Percentiles rank a stretch among this genome's conserved stretches.
phyloP scores from a whole-genome alignment of 176 grass and related monocot genomes.

The Pontederia crassipes region DNA sequence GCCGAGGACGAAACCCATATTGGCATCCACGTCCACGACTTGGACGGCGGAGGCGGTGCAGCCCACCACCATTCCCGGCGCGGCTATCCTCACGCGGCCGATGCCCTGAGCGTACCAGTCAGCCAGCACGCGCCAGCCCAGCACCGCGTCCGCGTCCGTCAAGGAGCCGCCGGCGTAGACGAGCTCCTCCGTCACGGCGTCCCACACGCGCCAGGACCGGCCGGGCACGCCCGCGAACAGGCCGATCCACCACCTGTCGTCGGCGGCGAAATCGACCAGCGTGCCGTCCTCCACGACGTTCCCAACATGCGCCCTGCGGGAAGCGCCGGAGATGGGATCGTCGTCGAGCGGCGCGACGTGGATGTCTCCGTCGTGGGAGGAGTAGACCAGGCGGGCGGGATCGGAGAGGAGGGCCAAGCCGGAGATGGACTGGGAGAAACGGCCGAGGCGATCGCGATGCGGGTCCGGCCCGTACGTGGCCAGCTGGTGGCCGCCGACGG shows the following conservation, averaged over 20 bases:
- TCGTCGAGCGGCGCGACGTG: conserved; percentile 14
- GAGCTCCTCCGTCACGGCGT: conserved; percentile 18
- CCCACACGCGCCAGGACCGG: conserved; percentile 34
- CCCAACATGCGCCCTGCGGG: conserved; percentile 9
- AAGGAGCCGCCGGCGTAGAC: conserved; percentile 26
- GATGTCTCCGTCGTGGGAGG: conserved; percentile 21
- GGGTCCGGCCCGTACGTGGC: conserved; percentile 16
- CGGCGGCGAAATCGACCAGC: conserved; percentile 26
- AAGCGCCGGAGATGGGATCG: neutral
- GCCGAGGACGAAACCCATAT: conserved; percentile 6
- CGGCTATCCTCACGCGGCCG: conserved; percentile 14
- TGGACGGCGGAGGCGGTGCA: conserved; percentile 27
- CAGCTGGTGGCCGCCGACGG: conserved; percentile 5
- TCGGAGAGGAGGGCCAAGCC: conserved; percentile 23
- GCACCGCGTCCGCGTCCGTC: conserved; percentile 18
- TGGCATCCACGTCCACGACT: conserved; percentile 16
- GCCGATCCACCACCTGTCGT: conserved; percentile 29
- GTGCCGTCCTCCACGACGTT: conserved; percentile 28
- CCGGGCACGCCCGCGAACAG: conserved; percentile 33
- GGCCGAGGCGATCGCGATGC: conserved; percentile 25
- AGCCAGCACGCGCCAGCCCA: conserved; percentile 30
- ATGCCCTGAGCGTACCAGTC: conserved; percentile 10
- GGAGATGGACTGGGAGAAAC: conserved; percentile 26
- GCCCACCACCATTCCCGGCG: conserved; percentile 6
- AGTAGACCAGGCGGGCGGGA: conserved; percentile 18